Evolutionary conservation across 2,329 filamentous ascomycete genomes (phyloP).

Genomic region (Colletotrichum endophyticum): DNA sequence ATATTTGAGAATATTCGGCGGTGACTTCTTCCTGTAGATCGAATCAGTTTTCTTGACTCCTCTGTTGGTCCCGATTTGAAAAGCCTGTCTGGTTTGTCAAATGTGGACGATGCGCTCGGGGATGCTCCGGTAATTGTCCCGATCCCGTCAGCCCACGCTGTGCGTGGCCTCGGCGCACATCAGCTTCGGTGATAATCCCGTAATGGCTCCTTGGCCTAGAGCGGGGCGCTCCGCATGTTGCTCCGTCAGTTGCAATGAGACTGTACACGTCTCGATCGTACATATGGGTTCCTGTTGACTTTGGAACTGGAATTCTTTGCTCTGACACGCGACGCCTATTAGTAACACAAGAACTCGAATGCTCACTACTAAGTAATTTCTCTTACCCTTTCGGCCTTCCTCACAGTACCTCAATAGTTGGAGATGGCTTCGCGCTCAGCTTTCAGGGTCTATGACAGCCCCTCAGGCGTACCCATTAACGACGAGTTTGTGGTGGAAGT

Average conservation of each 20-base stretch:
- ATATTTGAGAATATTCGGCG: not conserved
- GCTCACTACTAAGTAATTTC: not conserved
- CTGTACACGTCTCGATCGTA: not conserved
- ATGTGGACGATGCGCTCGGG: not conserved
- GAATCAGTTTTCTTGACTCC: too few relatives aligned
- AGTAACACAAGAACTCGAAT: not conserved
- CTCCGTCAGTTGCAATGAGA: not conserved
- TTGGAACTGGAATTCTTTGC: rapidly evolving
- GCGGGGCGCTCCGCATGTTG: not conserved
- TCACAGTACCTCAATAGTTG: not conserved
- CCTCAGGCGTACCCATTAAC: not conserved
- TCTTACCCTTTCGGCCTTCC: not conserved
- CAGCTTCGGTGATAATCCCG: not conserved
- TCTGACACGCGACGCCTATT: not conserved
- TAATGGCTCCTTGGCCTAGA: not conserved
- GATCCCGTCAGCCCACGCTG: not conserved
- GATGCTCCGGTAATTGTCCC: not conserved
- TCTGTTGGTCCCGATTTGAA: rapidly evolving
- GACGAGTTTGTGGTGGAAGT: not conserved
- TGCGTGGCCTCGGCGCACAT: not conserved
- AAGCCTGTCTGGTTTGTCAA: not conserved
- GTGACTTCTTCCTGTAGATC: not conserved
- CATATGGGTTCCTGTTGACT: not conserved
- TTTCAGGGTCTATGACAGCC: not conserved
- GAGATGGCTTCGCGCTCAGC: not conserved